Percentiles rank a stretch among this genome's conserved stretches.
Conservation (phyloP, 495 filamentous ascomycete species). For the Penicillium diatomitis region DNA sequence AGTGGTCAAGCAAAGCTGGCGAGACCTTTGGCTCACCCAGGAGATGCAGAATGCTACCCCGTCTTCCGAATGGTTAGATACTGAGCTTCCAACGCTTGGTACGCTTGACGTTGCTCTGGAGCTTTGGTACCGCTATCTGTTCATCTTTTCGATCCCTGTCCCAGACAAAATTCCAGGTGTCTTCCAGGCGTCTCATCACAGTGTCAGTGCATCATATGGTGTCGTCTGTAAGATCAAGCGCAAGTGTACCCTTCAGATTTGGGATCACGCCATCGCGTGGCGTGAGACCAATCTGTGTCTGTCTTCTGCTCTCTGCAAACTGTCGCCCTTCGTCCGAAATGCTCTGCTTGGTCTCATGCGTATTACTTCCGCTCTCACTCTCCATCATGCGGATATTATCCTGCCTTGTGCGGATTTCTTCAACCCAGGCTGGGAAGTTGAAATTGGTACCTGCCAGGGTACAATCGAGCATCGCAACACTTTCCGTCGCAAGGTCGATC, state of each 20-base stretch:
- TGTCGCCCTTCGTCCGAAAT: conserved; percentile 49
- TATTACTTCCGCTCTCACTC: conserved; percentile 49
- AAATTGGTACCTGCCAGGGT: conserved; percentile 53
- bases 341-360: conserved; percentile 47
- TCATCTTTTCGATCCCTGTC: conserved; percentile 60
- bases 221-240: conserved; percentile 58
- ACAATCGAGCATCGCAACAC: conserved; percentile 47
- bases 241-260: conserved; percentile 53
- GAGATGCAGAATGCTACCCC: conserved; percentile 46
- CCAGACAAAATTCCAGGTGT: conserved; percentile 54
- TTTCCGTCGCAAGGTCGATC: conserved; percentile 56
- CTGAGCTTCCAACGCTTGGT: conserved; percentile 48
- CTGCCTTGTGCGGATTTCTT: conserved; percentile 58
- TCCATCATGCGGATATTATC: conserved; percentile 57
- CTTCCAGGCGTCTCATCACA: conserved; percentile 61
- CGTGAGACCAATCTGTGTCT: conserved; percentile 53
- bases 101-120: conserved; percentile 50
- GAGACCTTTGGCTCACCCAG: conserved; percentile 50
- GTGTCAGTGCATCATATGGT: conserved; percentile 54
- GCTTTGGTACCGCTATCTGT: conserved; percentile 57
- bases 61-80: conserved; percentile 45
- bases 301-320: conserved; percentile 49
- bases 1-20: conserved; percentile 51
- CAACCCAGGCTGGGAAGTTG: conserved; percentile 59
- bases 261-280: conserved; percentile 62